Conservation (phyloP, 345 rosid species). For the Streptanthus diversifolius region DNA sequence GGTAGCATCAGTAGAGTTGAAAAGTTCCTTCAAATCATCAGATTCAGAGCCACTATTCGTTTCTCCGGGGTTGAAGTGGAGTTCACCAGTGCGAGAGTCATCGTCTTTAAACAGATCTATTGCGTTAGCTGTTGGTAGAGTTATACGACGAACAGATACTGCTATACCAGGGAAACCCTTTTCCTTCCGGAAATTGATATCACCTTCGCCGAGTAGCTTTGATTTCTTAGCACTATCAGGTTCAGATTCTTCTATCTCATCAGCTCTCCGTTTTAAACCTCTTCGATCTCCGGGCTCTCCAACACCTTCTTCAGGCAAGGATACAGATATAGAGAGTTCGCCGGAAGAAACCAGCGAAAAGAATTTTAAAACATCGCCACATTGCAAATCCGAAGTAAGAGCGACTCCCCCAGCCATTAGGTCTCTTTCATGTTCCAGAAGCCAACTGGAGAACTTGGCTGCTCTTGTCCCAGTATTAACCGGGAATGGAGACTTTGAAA, state of each 20-base stretch:
- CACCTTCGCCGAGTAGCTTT: conserved; percentile 62
- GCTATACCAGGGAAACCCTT: conserved; percentile 92
- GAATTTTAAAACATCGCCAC: conserved; percentile 81
- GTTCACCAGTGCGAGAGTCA: conserved; percentile 41
- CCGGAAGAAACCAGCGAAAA: conserved; percentile 75
- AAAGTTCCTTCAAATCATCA: conserved; percentile 41
- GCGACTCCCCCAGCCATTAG: conserved; percentile 49
- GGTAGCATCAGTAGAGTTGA: conserved; percentile 32
- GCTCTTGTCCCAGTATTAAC: conserved; percentile 75
- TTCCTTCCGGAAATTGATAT: conserved; percentile 73
- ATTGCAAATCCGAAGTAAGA: conserved; percentile 73
- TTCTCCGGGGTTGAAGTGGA: conserved; percentile 27
- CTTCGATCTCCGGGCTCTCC: conserved; percentile 89
- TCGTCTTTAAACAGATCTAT: conserved; percentile 52
- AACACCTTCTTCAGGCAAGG: conserved; percentile 81
- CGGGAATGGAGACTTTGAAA: conserved; percentile 79
- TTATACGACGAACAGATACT: conserved; percentile 50
- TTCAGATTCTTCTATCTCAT: conserved; percentile 49
- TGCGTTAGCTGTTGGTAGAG: conserved; percentile 40
- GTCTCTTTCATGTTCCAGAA: conserved; percentile 54
- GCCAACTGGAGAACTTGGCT: conserved; percentile 69
- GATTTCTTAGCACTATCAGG: conserved; percentile 55
- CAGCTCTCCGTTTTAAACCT: conserved; percentile 67
- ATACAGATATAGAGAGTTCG: conserved; percentile 60
- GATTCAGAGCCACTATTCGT: conserved; percentile 28